Evolutionary conservation across 2,329 filamentous ascomycete species (phyloP), one percentile per base, ranked within the genome.

Genomic region (Nigrograna mackinnonii): DNA sequence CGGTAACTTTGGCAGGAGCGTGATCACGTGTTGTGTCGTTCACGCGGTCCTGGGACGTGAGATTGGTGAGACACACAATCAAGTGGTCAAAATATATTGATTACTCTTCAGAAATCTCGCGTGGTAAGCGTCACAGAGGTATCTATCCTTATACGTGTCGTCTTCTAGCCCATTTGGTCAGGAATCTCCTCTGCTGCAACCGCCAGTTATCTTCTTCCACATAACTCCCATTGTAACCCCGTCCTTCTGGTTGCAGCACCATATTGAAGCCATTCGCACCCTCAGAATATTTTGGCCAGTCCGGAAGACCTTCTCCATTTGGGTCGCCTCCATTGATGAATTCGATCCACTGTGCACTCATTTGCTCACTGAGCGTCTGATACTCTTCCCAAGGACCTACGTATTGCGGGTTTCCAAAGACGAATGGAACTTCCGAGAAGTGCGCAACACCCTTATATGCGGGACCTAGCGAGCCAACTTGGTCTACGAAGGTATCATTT

Each of bases 401-500:
- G 42, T 61, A 69, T 2, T 38, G 43, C 7, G 67, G 64, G 47
- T 76, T 77, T 40, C 68, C 62, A 51, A 77, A 76, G 4, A 76
- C 70, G 44, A 74, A 76, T 1, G 68, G 67, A 0, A 74, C 69
- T 50, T 78, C 74, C 41, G 69, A 70, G 54, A 83, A 84, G 57
- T 84, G 82, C 4, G 73, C 71, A 0, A 77, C 76, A 1, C 77
- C 77, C 4, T 67, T 66, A 13, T 72, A 69, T 13, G 67, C 67
- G 0, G 70, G 64, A 2, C 60, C 52, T 4, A 74, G 57, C 11
- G 76, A 74, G n/a, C 74, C 72, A 0, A 73, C 58, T 6, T 73
- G 57, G 14, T 79, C 79, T 5, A 49, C 52, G 18, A 41, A 58
- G 1, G 50, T 59, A 0, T 59, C 47, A 13, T 60, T 62, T 7